Evolutionary conservation across 1,139 yeast genomes (phyloP).

Genomic region (Protomyces lactucae-debilis): DNA sequence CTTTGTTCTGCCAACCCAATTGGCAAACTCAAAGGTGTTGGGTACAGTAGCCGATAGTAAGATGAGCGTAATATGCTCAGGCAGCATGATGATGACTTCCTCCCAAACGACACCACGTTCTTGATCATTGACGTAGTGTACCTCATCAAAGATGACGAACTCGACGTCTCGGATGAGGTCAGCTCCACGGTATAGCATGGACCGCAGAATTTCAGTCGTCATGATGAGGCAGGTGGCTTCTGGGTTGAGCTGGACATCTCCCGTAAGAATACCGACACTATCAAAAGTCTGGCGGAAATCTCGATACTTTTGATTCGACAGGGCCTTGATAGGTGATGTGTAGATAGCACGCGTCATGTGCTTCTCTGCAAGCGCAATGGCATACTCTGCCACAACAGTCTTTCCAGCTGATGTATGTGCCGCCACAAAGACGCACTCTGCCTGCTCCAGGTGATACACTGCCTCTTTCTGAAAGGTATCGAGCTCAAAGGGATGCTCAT

Average conservation of each 20-base stretch:
- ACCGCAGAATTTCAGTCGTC: conserved; percentile 94
- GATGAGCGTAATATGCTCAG: conserved; percentile 88
- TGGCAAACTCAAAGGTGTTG: conserved; percentile 94
- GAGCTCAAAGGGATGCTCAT: conserved; percentile 86
- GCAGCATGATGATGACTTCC: conserved; percentile 92
- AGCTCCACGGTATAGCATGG: conserved; percentile 95
- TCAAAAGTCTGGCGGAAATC: conserved; percentile 79
- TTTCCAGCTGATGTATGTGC: conserved; percentile 97
- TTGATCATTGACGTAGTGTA: conserved; percentile 92
- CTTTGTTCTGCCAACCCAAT: conserved; percentile 97
- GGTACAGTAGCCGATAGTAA: conserved; percentile 94
- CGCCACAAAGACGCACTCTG: conserved; percentile 95
- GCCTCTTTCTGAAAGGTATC: conserved; percentile 98
- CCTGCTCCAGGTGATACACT: conserved; percentile 89
- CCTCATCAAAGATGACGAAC: conserved; percentile 95
- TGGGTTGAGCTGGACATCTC: conserved; percentile 96
- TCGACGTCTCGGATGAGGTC: conserved; percentile 95
- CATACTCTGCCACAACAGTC: conserved; percentile 89
- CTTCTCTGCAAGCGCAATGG: conserved; percentile 85
- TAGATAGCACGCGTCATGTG: conserved; percentile 88
- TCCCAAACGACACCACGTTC: conserved; percentile 99
- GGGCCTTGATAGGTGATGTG: conserved; percentile 88
- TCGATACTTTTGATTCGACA: conserved; percentile 89
- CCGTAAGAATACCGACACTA: conserved; percentile 94
- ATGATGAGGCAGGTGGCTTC: conserved; percentile 94